These are phyloP conservation scores for Phytophthora ohioensis DNA, from an alignment of 352 stramenopile species.

Conservation along the genomic window DNA sequence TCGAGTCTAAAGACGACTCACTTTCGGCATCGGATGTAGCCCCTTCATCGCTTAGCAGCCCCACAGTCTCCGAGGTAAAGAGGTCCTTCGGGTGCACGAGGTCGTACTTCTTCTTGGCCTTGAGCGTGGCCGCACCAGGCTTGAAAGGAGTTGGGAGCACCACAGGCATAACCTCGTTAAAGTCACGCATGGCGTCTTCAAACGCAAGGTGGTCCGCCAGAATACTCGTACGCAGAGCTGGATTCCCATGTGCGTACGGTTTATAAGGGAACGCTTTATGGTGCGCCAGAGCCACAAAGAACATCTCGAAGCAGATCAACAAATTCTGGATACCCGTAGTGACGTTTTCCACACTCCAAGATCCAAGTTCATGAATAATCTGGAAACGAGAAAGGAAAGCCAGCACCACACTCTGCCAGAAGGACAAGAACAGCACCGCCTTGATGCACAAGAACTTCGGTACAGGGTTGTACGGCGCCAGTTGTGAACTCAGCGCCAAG, in stretches of 20 bases:
- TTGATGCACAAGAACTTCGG: conserved; percentile 99
- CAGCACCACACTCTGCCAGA: conserved; percentile 97
- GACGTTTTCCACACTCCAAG: conserved; percentile 95
- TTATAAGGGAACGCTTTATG: conserved; percentile 96
- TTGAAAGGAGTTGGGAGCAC: conserved; percentile 86
- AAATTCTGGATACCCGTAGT: conserved; percentile 98
- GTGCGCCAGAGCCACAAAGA: conserved; percentile 96
- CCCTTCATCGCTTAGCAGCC: conserved; percentile 59
- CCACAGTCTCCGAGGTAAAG: conserved; percentile 51
- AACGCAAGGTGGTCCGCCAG: conserved; percentile 95
- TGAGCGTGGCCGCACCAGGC: conserved; percentile 66
- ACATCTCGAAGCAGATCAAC: conserved; percentile 99
- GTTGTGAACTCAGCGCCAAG: conserved; percentile 89
- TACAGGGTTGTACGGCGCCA: conserved; percentile 95
- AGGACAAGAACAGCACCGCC: conserved; percentile 98
- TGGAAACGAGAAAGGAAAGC: conserved; percentile 90
- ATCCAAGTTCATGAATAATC: conserved; percentile 92
- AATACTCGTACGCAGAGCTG: conserved; percentile 70
- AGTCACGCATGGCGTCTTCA: conserved; percentile 94
- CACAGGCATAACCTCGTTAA: conserved; percentile 92
- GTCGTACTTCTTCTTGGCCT: conserved; percentile 63
- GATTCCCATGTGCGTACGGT: conserved; percentile 70
- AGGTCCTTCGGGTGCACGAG: conserved; percentile 48
- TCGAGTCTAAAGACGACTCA: conserved; percentile 35
- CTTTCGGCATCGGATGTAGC: conserved; percentile 35